Base-by-base conservation (phyloP, 495 filamentous ascomycete species). In the Viridothelium virens region DNA sequence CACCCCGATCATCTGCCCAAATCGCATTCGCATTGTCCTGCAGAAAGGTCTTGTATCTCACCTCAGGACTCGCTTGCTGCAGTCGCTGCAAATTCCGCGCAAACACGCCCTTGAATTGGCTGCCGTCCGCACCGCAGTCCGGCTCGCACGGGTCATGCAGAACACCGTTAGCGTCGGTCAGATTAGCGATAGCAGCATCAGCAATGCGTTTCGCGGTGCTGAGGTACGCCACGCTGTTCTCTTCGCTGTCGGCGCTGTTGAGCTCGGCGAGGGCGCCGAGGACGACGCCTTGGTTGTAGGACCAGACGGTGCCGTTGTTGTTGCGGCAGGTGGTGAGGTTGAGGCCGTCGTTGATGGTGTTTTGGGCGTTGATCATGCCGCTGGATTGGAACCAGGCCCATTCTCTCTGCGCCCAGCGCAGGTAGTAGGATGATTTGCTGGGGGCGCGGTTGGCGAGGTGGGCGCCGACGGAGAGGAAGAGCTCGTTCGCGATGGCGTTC, bases 201-300 rank as follows among this genome's bases (percentile, higher is more conserved):
- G 87, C 89, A 63, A 91, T 89, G 34, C 67, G 71, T 34, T 77
- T 74, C 31, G 89, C 89, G 2, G 80, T 72, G 37, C 68, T 67
- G 10, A 91, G 74, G 33, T 82, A 79, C 25, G n/a, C 10, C 14
- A 31, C 53, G 33, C 78, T 76, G 18, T 66, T 12, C 68, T 87
- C 79, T 68, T 87, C 79, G 0, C 80, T 77, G 1, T 79, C 79
- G 0, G 85, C 87, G 65, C 74, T 77, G 71, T 79, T 75, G 56
- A 91, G 78, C 75, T 92, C 88, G 46, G 87, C 84, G 0, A 91
- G 80, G 0, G 81, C 89, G 12, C 89, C 89, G 10, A 92, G 80
- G 38, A 92, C 77, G 34, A 91, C 87, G 41, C 89, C 89, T 75
- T 92, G 89, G 77, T 92, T 92, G 77, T 92, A 92, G 0, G 87